Conservation (phyloP, 164 flowering plant species). For the Liriodendron chinense region DNA sequence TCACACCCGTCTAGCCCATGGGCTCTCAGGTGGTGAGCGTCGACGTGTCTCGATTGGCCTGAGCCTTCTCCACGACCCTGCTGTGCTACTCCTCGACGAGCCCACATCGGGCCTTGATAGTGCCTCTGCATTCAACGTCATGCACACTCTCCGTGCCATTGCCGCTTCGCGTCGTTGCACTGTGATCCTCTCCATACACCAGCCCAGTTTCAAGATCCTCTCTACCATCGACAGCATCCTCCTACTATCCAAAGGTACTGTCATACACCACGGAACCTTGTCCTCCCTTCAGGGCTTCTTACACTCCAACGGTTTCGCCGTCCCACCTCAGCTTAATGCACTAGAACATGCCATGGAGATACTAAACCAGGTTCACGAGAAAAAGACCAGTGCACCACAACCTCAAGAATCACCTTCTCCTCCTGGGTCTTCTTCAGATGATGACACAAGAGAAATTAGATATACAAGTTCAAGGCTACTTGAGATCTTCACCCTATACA, state of each 20-base stretch:
- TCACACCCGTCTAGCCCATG: constrained; percentile 41
- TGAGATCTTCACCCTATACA: constrained; percentile 54
- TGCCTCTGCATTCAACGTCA: constrained; percentile 69
- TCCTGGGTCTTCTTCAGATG: constrained; percentile 3
- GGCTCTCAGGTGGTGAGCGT: constrained; percentile 86
- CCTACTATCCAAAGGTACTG: constrained; percentile 64
- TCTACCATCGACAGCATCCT: constrained; percentile 60
- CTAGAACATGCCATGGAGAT: constrained; percentile 92
- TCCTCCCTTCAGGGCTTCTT: constrained; percentile 47
- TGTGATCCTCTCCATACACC: constrained; percentile 80
- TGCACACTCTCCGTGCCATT: constrained; percentile 59
- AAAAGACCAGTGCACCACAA: neutral
- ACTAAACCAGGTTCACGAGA: constrained; percentile 43
- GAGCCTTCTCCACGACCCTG: constrained; percentile 81
- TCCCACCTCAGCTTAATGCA: constrained; percentile 87
- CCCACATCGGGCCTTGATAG: constrained; percentile 97
- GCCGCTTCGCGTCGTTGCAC: constrained; percentile 54
- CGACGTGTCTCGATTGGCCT: constrained; percentile 92
- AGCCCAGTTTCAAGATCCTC: constrained; percentile 87
- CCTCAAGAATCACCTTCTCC: neutral
- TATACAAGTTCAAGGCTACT: constrained; percentile 57
- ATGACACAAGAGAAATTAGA: constrained; percentile 11
- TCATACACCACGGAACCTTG: constrained; percentile 75
- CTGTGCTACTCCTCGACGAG: constrained; percentile 78
- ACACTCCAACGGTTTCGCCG: constrained; percentile 51